Evolutionary conservation across 495 filamentous ascomycete genomes (phyloP).

Genomic region (Thozetella sp.): DNA sequence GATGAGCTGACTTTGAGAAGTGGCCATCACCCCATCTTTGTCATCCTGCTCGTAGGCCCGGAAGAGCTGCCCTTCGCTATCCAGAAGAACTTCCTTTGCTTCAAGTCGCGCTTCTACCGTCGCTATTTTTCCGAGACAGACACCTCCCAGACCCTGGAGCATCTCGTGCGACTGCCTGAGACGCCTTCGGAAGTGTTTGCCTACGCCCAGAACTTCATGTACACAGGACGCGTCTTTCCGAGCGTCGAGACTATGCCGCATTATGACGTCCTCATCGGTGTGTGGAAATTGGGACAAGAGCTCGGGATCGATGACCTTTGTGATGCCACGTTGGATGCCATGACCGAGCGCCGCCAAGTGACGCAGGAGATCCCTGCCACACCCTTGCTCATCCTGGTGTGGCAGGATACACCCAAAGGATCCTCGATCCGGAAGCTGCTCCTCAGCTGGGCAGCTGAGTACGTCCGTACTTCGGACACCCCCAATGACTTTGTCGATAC

Average conservation of each 20-base stretch:
- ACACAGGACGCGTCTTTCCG: slow-evolving; percentile 45
- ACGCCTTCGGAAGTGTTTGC: slow-evolving; percentile 46
- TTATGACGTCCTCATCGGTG: slow-evolving; percentile 49
- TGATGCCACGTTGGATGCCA: slow-evolving; percentile 48
- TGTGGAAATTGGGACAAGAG: slow-evolving; percentile 53
- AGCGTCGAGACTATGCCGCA: slow-evolving; percentile 34
- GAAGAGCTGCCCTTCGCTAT: slow-evolving; percentile 52
- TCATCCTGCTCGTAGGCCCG: slow-evolving; percentile 50
- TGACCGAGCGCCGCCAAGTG: slow-evolving; percentile 47
- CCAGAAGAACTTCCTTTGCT: slow-evolving; percentile 54
- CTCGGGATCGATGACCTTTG: slow-evolving; percentile 55
- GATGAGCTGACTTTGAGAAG: slow-evolving; percentile 23
- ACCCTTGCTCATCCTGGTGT: slow-evolving; percentile 52
- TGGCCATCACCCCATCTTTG: slow-evolving; percentile 52
- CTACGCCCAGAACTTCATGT: slow-evolving; percentile 53
- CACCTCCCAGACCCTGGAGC: slow-evolving; percentile 34
- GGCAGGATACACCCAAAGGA: slow-evolving; percentile 56
- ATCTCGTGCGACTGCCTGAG: slow-evolving; percentile 46
- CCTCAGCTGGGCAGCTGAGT: slow-evolving; percentile 57
- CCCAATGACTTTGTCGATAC: slow-evolving; percentile 52
- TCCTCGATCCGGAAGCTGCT: slow-evolving; percentile 54
- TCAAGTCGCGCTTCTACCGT: slow-evolving; percentile 47
- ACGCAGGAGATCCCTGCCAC: slow-evolving; percentile 53
- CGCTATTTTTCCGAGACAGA: slow-evolving; percentile 37
- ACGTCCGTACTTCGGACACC: slow-evolving; percentile 50